These are phyloP conservation scores for Agaricus blazei DNA, from an alignment of 768 basidiomycete genomes.

Conservation along the genomic window DNA sequence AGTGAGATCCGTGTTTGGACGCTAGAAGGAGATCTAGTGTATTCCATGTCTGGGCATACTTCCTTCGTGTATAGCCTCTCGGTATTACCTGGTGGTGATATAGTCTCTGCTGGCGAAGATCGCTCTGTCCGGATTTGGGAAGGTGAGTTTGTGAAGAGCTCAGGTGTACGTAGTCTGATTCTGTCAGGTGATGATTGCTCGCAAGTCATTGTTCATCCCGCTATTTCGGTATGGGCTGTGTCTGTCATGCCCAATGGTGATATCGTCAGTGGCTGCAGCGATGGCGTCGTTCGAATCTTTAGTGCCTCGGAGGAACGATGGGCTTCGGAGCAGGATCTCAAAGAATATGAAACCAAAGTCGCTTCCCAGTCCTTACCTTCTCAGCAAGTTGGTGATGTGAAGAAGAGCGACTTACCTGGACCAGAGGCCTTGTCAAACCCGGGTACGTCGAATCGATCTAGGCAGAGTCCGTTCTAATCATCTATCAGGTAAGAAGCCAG, in stretches of 20 bases:
- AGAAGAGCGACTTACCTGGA: constrained; percentile 85
- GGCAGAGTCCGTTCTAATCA: background rate
- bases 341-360: constrained; percentile 70
- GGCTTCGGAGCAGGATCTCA: constrained; percentile 59
- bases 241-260: constrained; percentile 86
- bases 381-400: constrained; percentile 89
- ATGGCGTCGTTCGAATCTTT: constrained; percentile 84
- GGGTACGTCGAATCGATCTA: constrained; percentile 38
- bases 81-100: constrained; percentile 73
- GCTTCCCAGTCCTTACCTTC: constrained; percentile 76
- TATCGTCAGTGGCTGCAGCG: constrained; percentile 89
- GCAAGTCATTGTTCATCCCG: constrained; percentile 89
- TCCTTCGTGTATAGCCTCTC: constrained; percentile 94
- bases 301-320: constrained; percentile 68
- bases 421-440: constrained; percentile 71
- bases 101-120: constrained; percentile 93
- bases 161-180: background rate
- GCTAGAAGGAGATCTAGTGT: constrained; percentile 69
- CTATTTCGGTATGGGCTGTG: constrained; percentile 96
- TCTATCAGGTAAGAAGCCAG: constrained; percentile 76
- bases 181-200: constrained; percentile 70
- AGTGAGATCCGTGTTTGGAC: constrained; percentile 95
- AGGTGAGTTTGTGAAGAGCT: constrained; percentile 41
- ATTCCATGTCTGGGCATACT: constrained; percentile 88
- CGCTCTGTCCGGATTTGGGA: constrained; percentile 89